phyloP scores from a whole-genome alignment of 345 rosid species.

The Hibiscus syriacus region DNA sequence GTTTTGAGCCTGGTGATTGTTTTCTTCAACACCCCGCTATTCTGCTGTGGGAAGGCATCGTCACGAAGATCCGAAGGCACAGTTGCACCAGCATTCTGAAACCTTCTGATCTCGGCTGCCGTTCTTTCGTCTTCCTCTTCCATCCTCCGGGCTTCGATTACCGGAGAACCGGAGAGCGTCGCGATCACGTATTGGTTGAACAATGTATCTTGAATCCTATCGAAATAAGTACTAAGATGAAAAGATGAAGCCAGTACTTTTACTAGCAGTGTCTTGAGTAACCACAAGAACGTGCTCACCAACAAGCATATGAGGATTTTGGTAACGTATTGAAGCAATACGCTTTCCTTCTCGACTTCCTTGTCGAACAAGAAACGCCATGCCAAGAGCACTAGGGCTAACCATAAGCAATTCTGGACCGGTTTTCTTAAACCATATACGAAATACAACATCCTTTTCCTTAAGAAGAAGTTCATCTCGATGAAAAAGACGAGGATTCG shows the following conservation, averaged over 20 bases:
- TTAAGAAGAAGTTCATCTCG: constrained; percentile 63
- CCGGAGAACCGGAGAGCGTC: constrained; percentile 72
- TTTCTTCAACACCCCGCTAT: constrained; percentile 16
- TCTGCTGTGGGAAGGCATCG: constrained; percentile 30
- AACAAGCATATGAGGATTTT: constrained; percentile 59
- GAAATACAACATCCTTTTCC: constrained; percentile 72
- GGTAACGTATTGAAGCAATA: constrained; percentile 48
- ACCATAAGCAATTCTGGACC: constrained; percentile 84
- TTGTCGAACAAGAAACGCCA: constrained; percentile 66
- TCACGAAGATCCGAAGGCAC: constrained; percentile 56
- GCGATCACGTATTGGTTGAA: constrained; percentile 79
- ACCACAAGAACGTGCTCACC: constrained; percentile 59
- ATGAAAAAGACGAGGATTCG: constrained; percentile 61
- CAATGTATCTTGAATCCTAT: constrained; percentile 75
- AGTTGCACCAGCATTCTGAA: constrained; percentile 58
- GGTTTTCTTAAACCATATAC: constrained; percentile 73
- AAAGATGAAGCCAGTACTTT: constrained; percentile 71
- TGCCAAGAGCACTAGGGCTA: constrained; percentile 58
- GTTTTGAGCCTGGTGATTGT: constrained; percentile 18
- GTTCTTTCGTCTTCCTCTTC: constrained; percentile 48
- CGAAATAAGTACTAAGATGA: constrained; percentile 89
- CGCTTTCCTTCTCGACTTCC: constrained; percentile 39
- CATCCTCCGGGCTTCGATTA: constrained; percentile 38
- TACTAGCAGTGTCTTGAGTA: constrained; percentile 69
- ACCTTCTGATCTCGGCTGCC: constrained; percentile 32